Evolutionary conservation across 2,329 filamentous ascomycete species (phyloP), one percentile per base, ranked within the genome.

Genomic region (Tolypocladium tropicale): DNA sequence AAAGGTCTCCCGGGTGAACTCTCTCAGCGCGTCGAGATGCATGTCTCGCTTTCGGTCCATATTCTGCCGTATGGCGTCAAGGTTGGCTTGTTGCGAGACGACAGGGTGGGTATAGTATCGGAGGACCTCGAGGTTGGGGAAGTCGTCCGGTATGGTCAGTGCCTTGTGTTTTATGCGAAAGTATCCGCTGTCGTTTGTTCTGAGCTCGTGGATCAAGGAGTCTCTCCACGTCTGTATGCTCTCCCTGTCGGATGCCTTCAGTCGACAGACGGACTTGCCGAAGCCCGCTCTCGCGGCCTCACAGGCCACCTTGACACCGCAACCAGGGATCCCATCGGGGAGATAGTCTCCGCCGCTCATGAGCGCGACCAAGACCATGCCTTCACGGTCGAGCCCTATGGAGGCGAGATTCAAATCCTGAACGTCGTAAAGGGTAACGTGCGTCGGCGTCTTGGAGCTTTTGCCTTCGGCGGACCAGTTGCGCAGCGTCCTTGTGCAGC

Each of bases 331-430:
- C 0, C 94, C 94, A 55, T 90, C 89, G 0, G 92, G 89, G 0
- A 93, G 77, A 64, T 99, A 99, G 70, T 99, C 94, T 7, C 94
- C 94, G 7, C 94, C 94, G 63, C 92, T 96, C 81, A 99, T 91
- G 59, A 99, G 75, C 0, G 94, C 94, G 23, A 97, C 88, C 14
- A 99, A 74, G 25, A 97, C 87, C 92, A 99, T 95, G 0, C 91
- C 93, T 60, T 94, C 85, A 23, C 88, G 79, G 64, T 92, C 89
- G 50, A 97, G 75, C 0, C 86, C 87, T 1, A 80, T 76, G 1
- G 75, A 56, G 56, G 74, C 63, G n/a, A 74, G 65, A 14, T 67
- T 61, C 52, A 84, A 81, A 39, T 80, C 76, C 12, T 78, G 70
- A 0, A 82, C 81, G 56, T 90, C 83, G 68, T 96, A 95, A 52